These are phyloP conservation scores for Phanerodontia chrysosporium DNA, from an alignment of 768 basidiomycete species.

Conservation along the genomic window DNA sequence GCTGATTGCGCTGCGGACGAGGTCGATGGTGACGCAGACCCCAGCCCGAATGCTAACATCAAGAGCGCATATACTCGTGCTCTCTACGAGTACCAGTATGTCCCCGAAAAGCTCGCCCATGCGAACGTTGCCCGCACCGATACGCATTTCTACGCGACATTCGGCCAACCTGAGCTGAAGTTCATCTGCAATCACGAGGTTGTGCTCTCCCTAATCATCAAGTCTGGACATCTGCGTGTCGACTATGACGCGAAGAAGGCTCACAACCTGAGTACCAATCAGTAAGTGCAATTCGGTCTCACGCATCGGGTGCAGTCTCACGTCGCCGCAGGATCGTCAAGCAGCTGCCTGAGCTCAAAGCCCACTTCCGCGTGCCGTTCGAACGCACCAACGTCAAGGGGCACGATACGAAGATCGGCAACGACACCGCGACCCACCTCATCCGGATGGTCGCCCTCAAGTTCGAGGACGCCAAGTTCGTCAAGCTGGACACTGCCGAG, in stretches of 20 bases:
- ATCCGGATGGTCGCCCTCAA: conserved; percentile 15
- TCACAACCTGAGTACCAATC: neutral
- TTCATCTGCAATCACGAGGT: conserved; percentile 30
- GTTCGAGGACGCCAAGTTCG: conserved; percentile 9
- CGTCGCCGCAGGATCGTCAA: neutral
- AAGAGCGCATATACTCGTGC: conserved; percentile 14
- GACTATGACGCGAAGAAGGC: conserved; percentile 4
- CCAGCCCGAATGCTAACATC: conserved; percentile 6
- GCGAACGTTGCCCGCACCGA: neutral
- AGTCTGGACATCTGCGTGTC: conserved; percentile 18
- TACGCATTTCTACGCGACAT: conserved; percentile 13
- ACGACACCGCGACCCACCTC: conserved; percentile 6
- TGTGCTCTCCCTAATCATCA: conserved; percentile 18
- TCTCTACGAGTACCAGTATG: conserved; percentile 13
- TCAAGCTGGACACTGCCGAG: conserved; percentile 1
- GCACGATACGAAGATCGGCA: conserved; percentile 15
- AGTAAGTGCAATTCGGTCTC: neutral
- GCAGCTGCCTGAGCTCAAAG: neutral
- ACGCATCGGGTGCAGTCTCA: conserved; percentile 4
- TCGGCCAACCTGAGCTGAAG: conserved; percentile 20
- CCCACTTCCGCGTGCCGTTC: conserved; percentile 20
- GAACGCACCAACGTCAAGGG: conserved; percentile 12
- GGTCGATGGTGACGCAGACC: conserved; percentile 6
- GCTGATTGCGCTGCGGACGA: conserved; percentile 5
- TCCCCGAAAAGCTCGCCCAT: conserved; percentile 2